Percentiles rank a stretch among this genome's conserved stretches.
Evolutionary conservation across 495 filamentous ascomycete genomes (phyloP).

Genomic region (Aspergillus hancockii): DNA sequence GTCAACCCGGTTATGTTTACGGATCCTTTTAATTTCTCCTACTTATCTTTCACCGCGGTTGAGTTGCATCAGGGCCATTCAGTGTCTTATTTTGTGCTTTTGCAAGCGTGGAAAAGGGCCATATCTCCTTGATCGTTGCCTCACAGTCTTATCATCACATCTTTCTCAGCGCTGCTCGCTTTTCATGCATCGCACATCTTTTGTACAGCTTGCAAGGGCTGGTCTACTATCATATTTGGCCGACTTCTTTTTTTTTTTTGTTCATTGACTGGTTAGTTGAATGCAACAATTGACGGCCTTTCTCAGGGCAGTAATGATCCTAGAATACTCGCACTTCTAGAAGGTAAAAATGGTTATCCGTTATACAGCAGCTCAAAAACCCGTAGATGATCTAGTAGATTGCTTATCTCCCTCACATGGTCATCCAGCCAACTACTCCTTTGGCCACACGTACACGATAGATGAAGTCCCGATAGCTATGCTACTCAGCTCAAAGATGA

Average conservation of each 20-base stretch:
- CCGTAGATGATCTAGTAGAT: too few relatives aligned
- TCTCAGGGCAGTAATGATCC: background rate
- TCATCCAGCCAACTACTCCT: too few relatives aligned
- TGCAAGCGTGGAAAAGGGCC: conserved; percentile 26
- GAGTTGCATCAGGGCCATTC: conserved; percentile 17
- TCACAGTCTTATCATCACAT: conserved; percentile 20
- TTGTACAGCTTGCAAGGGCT: conserved; percentile 12
- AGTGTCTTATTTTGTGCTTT: conserved; percentile 22
- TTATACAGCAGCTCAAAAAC: background rate
- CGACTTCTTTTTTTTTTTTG: background rate
- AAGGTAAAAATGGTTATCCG: background rate
- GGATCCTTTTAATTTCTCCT: conserved; percentile 13
- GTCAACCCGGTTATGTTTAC: conserved; percentile 16
- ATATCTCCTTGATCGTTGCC: conserved; percentile 19
- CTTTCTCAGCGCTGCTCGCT: conserved; percentile 15
- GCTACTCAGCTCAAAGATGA: too few relatives aligned
- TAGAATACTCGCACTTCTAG: background rate
- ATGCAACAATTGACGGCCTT: conserved; percentile 11
- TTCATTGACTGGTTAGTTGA: conserved; percentile 12
- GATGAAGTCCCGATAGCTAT: too few relatives aligned
- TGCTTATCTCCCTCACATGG: too few relatives aligned
- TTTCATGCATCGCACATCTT: conserved; percentile 13
- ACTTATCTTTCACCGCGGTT: conserved; percentile 1
- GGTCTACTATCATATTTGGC: conserved; percentile 2
- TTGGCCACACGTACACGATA: too few relatives aligned